phyloP scores from a whole-genome alignment of 495 filamentous ascomycete species.

The Penicillium atrosanguineum region DNA sequence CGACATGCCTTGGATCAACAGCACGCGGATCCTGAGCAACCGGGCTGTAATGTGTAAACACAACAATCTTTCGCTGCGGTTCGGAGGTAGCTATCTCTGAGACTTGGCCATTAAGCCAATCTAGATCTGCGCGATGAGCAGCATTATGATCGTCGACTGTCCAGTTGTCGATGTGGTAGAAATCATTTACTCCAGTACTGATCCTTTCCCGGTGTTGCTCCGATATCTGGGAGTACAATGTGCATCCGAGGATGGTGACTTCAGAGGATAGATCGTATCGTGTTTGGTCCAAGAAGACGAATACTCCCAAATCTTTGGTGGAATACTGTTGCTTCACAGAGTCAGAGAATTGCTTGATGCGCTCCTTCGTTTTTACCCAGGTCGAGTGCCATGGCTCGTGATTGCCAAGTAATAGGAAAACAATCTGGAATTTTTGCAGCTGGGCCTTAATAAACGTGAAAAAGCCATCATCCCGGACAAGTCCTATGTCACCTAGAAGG shows the following conservation, averaged over 20 bases:
- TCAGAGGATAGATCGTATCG: slow-evolving; percentile 34
- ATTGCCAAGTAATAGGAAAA: slow-evolving; percentile 56
- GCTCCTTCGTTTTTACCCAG: slow-evolving; percentile 32
- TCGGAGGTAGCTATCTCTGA: slow-evolving; percentile 29
- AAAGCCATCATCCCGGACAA: slow-evolving; percentile 36
- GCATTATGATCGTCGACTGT: slow-evolving; percentile 40
- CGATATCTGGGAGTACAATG: slow-evolving; percentile 24
- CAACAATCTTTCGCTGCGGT: slow-evolving; percentile 37
- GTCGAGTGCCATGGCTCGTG: slow-evolving; percentile 53
- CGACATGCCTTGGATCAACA: slow-evolving; percentile 39
- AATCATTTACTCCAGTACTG: slow-evolving; percentile 45
- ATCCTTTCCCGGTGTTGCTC: slow-evolving; percentile 20
- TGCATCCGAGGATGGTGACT: slow-evolving; percentile 49
- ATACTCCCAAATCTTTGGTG: slow-evolving; percentile 12
- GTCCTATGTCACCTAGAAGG: slow-evolving; percentile 58
- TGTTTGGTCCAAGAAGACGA: slow-evolving; percentile 17
- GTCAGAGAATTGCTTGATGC: slow-evolving; percentile 19
- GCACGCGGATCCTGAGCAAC: slow-evolving; percentile 28
- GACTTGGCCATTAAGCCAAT: slow-evolving; percentile 52
- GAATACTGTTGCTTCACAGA: slow-evolving; percentile 8
- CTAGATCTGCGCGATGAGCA: slow-evolving; percentile 40
- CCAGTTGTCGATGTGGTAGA: slow-evolving; percentile 48
- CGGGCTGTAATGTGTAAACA: slow-evolving; percentile 56
- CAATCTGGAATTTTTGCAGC: slow-evolving; percentile 41
- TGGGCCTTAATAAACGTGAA: slow-evolving; percentile 44